Evolutionary conservation across 495 filamentous ascomycete species (phyloP).

Genomic region (Penicillium odoratum): DNA sequence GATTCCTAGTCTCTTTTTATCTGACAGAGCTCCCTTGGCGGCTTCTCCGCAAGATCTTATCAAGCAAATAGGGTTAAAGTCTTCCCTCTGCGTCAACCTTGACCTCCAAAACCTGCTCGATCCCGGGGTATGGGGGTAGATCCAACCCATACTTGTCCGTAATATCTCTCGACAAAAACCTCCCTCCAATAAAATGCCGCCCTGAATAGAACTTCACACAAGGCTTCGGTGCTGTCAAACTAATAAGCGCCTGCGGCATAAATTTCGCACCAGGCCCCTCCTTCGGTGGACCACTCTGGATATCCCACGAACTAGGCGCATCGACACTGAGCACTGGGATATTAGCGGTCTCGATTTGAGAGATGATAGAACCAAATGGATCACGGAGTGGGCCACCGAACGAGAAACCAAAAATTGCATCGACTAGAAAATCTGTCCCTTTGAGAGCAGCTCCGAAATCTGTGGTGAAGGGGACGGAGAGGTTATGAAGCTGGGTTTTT

Average conservation of each 20-base stretch:
- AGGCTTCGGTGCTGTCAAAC: conserved; percentile 94
- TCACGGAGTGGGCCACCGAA: conserved; percentile 91
- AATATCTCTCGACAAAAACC: conserved; percentile 79
- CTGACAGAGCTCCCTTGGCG: no score
- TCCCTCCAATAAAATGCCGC: conserved; percentile 85
- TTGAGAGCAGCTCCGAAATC: conserved; percentile 70
- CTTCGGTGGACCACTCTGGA: conserved; percentile 78
- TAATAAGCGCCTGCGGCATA: conserved; percentile 75
- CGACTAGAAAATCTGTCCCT: conserved; percentile 76
- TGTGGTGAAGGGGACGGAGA: conserved; percentile 79
- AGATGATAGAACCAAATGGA: conserved; percentile 80
- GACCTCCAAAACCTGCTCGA: conserved; percentile 88
- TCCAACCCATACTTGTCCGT: conserved; percentile 85
- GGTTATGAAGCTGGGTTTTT: conserved; percentile 75
- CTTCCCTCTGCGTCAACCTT: conserved; percentile 55
- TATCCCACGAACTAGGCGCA: conserved; percentile 91
- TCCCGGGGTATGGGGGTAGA: conserved; percentile 77
- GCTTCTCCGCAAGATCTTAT: no score
- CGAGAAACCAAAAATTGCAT: conserved; percentile 96
- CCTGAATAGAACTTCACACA: conserved; percentile 80
- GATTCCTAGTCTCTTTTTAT: background rate
- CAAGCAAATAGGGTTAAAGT: conserved; percentile 36
- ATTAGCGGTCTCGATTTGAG: conserved; percentile 66
- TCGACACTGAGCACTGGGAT: conserved; percentile 86
- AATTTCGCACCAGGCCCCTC: conserved; percentile 78